A percentile compares a stretch with the other conserved stretches of the same genome.
Conservation (phyloP, 2,329 filamentous ascomycete genomes). For the Pestalotiopsis sp. region DNA sequence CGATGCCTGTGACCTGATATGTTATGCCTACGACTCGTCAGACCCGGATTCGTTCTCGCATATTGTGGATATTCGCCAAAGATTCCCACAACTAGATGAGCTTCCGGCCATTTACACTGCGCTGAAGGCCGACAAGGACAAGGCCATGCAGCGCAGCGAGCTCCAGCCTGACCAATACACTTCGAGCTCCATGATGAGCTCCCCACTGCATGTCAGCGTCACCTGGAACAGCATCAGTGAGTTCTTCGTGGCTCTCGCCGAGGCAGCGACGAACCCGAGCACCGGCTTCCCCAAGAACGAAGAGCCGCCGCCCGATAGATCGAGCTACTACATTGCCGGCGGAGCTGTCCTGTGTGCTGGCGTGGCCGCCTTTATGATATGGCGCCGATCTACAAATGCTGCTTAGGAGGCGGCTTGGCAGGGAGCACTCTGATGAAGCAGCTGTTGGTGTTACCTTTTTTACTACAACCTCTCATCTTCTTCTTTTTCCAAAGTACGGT, state of each 20-base stretch:
- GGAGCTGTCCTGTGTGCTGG: conserved; percentile 71
- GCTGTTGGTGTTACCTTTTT: conserved; percentile 1
- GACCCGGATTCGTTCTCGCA: conserved; percentile 96
- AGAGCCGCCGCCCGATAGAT: conserved; percentile 81
- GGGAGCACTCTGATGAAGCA: not conserved
- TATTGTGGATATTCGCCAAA: conserved; percentile 78
- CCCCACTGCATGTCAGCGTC: conserved; percentile 91
- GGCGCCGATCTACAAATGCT: conserved; percentile 59
- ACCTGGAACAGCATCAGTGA: conserved; percentile 94
- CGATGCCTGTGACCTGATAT: conserved; percentile 90
- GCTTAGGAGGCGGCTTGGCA: conserved; percentile 12
- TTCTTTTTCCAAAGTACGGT: not conserved
- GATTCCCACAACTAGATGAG: conserved; percentile 83
- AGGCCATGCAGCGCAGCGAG: conserved; percentile 92
- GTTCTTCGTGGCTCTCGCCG: conserved; percentile 88
- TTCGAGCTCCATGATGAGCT: conserved; percentile 79
- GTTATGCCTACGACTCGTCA: conserved; percentile 95
- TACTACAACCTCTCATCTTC: not conserved
- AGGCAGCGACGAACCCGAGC: conserved; percentile 87
- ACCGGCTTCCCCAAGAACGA: conserved; percentile 88
- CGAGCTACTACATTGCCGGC: conserved; percentile 82
- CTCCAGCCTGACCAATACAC: conserved; percentile 93
- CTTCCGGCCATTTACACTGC: conserved; percentile 90
- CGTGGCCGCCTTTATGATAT: conserved; percentile 67
- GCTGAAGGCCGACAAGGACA: conserved; percentile 92